Evolutionary conservation across 176 grass and related monocot genomes (phyloP).

Genomic region (Areca catechu): DNA sequence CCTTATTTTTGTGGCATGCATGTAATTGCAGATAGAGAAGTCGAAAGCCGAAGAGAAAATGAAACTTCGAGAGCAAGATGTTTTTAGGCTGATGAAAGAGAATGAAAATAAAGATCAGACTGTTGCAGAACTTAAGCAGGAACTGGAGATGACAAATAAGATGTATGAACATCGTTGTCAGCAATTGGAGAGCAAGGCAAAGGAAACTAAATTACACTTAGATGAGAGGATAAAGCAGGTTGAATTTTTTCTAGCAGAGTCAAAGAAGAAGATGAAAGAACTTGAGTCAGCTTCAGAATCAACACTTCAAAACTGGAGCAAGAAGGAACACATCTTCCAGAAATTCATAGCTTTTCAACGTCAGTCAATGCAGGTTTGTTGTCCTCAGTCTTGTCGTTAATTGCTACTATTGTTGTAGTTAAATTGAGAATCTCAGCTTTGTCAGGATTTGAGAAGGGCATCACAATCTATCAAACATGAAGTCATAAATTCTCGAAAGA

Average conservation of each 20-base stretch:
- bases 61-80: background rate
- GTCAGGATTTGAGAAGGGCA: constrained; percentile 71
- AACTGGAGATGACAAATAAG: background rate
- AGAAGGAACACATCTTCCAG: constrained; percentile 63
- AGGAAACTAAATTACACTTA: constrained; percentile 7
- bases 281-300: constrained; percentile 54
- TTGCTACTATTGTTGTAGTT: no score
- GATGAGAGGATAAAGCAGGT: constrained; percentile 47
- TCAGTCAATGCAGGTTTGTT: constrained; percentile 41
- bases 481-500: constrained; percentile 55
- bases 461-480: constrained; percentile 76
- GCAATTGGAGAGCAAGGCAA: constrained; percentile 6
- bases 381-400: background rate
- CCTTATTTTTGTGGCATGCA: background rate
- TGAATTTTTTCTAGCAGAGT: constrained; percentile 59
- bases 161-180: constrained; percentile 9
- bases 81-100: constrained; percentile 5
- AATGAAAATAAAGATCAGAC: constrained; percentile 3
- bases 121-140: constrained; percentile 6
- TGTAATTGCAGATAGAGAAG: constrained; percentile 11
- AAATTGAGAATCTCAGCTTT: constrained; percentile 11
- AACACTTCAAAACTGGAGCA: constrained; percentile 68
- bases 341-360: constrained; percentile 53
- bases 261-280: constrained; percentile 63
- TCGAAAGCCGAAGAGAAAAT: constrained; percentile 5